Conservation (phyloP, 2,329 filamentous ascomycete species). For the Xenoacremonium recifei region DNA sequence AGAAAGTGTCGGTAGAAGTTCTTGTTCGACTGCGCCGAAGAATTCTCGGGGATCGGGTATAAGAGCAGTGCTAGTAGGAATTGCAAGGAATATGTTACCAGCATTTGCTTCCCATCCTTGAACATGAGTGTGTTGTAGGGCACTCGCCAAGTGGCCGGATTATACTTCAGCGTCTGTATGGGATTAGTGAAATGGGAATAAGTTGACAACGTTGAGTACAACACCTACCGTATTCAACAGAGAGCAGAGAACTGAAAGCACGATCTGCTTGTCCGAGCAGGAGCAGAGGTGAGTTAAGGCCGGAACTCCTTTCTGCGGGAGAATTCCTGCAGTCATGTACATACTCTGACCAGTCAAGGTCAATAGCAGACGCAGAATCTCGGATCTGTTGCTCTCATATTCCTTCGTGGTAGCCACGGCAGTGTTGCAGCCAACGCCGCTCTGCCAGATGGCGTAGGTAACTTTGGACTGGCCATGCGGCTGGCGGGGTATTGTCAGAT, state of each 20-base stretch:
- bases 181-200: too few relatives aligned
- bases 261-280: conserved; percentile 85
- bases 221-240: conserved; percentile 85
- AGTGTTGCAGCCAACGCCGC: conserved; percentile 91
- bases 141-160: conserved; percentile 88
- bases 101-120: conserved; percentile 83
- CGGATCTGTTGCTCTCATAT: conserved; percentile 87
- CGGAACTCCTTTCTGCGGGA: conserved; percentile 80
- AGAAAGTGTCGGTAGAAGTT: conserved; percentile 95
- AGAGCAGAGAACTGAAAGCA: conserved; percentile 87
- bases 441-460: conserved; percentile 95
- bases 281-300: conserved; percentile 87
- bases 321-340: conserved; percentile 78
- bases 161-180: conserved; percentile 88
- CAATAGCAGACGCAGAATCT: conserved; percentile 82
- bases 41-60: conserved; percentile 82
- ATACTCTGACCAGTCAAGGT: conserved; percentile 88
- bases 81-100: conserved; percentile 90
- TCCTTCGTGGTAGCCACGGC: conserved; percentile 86
- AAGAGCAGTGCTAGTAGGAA: conserved; percentile 81
- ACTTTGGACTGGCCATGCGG: conserved; percentile 74
- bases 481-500: conserved; percentile 78
- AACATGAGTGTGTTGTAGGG: conserved; percentile 92
- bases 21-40: conserved; percentile 65
- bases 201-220: too few relatives aligned